A percentile compares a stretch with the other conserved stretches of the same genome.
These are phyloP conservation scores for Penicillium palitans DNA, from an alignment of 2,329 filamentous ascomycete genomes.

Conservation along the genomic window DNA sequence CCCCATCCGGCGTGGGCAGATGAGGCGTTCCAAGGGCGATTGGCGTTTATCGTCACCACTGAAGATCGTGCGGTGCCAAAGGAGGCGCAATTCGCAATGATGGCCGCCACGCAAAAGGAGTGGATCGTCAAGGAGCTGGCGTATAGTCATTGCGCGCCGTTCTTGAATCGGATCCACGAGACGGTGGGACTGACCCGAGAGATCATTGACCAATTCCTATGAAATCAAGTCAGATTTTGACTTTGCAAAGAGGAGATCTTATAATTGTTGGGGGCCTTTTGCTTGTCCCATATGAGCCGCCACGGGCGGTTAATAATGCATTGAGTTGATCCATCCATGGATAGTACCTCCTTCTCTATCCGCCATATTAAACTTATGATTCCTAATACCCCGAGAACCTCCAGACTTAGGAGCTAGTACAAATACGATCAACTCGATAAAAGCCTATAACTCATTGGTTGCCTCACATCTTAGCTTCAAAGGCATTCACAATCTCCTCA, in stretches of 20 bases:
- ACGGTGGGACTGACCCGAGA: not conserved
- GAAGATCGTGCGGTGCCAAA: not conserved
- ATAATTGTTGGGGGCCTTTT: not conserved
- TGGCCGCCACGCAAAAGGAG: not conserved
- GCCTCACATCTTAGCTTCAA: not conserved
- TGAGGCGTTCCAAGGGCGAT: not conserved
- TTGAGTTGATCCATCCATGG: not conserved
- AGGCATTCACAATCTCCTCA: not conserved
- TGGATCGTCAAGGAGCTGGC: not conserved
- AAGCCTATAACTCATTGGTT: too few species aligned
- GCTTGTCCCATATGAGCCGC: too few species aligned
- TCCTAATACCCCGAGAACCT: too few species aligned
- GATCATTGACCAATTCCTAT: not conserved
- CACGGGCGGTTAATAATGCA: too few species aligned
- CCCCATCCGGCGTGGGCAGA: constrained; percentile 31
- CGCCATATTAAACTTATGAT: too few species aligned
- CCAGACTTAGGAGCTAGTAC: too few species aligned
- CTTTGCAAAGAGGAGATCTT: not conserved
- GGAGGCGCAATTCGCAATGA: not conserved
- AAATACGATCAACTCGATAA: not conserved
- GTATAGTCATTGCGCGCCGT: not conserved
- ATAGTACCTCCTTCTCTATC: not conserved
- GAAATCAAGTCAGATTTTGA: not conserved
- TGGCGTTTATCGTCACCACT: not conserved
- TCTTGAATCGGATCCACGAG: not conserved